Evolutionary conservation across 306 rosid genomes (phyloP).

Genomic region (Cajanus cajan): DNA sequence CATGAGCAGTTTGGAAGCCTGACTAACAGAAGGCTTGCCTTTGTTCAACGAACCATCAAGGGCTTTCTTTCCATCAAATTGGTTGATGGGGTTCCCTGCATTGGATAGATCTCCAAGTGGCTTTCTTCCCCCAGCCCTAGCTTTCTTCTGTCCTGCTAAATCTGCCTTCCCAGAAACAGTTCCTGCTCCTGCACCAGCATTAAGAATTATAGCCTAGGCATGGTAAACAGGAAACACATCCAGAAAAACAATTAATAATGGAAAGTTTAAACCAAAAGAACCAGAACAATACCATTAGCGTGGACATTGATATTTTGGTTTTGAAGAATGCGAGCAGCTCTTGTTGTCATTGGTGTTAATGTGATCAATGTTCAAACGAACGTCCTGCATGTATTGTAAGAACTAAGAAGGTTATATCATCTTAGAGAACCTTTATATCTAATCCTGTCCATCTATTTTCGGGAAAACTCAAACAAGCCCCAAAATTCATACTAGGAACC

Average conservation of each 20-base stretch:
- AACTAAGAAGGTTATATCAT: background rate
- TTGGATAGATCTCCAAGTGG: slow-evolving; percentile 71
- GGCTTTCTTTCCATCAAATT: slow-evolving; percentile 51
- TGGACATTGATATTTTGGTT: slow-evolving; percentile 46
- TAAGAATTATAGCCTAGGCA: slow-evolving; percentile 1
- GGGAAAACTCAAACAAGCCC: background rate
- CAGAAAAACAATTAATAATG: background rate
- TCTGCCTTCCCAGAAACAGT: slow-evolving; percentile 45
- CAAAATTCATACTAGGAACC: background rate
- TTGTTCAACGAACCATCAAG: slow-evolving; percentile 42
- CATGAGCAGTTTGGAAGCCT: slow-evolving; percentile 35
- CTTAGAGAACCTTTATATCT: background rate
- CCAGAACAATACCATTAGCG: slow-evolving; percentile 42
- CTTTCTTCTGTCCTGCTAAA: slow-evolving; percentile 40
- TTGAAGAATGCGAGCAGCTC: slow-evolving; percentile 39
- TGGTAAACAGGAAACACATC: slow-evolving; percentile 6
- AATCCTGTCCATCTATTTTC: background rate
- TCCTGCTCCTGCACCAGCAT: slow-evolving; percentile 41
- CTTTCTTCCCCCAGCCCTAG: slow-evolving; percentile 57
- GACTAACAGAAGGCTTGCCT: slow-evolving; percentile 34
- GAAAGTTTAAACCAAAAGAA: background rate
- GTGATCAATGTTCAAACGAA: slow-evolving; percentile 4
- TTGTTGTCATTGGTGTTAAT: slow-evolving; percentile 48
- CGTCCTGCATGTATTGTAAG: slow-evolving; percentile 26
- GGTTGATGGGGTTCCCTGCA: slow-evolving; percentile 35